Evolutionary conservation across 306 rosid species (phyloP).

Genomic region (Ormosia semicastrata): DNA sequence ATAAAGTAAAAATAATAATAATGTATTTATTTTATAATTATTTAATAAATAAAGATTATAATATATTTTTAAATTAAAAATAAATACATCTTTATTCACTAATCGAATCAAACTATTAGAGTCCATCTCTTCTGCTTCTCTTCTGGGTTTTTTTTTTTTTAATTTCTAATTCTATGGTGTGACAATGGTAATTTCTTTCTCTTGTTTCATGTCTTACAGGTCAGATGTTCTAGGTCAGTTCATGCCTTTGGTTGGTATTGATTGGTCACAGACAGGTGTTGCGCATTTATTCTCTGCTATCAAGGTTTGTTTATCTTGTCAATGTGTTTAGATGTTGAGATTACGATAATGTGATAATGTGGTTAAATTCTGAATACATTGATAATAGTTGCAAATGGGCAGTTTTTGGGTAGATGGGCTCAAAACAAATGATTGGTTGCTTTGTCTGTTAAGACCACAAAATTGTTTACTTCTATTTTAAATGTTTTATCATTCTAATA

Average conservation of each 20-base stretch:
- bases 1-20: too few species aligned
- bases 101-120: too few species aligned
- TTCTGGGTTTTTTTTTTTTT: background rate
- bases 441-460: conserved; percentile 23
- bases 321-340: conserved; percentile 20
- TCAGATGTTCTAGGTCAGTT: conserved; percentile 99
- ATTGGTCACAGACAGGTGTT: conserved; percentile 99
- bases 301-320: conserved; percentile 60
- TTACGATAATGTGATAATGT: conserved; percentile 16
- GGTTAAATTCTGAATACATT: conserved; percentile 21
- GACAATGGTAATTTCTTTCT: conserved; percentile 20
- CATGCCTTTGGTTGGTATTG: conserved; percentile 98
- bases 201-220: conserved; percentile 43
- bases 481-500: background rate
- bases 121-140: background rate
- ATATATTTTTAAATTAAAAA: too few species aligned
- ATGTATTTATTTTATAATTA: too few species aligned
- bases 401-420: conserved; percentile 24
- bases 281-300: conserved; percentile 94
- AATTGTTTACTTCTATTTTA: background rate
- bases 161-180: background rate
- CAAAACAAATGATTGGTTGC: conserved; percentile 6
- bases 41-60: too few species aligned
- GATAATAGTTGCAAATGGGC: conserved; percentile 1
- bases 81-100: too few species aligned